Percentiles rank a stretch among this genome's conserved stretches.
These are phyloP conservation scores for Pholiota microspora DNA, from an alignment of 768 basidiomycete species.

Conservation along the genomic window DNA sequence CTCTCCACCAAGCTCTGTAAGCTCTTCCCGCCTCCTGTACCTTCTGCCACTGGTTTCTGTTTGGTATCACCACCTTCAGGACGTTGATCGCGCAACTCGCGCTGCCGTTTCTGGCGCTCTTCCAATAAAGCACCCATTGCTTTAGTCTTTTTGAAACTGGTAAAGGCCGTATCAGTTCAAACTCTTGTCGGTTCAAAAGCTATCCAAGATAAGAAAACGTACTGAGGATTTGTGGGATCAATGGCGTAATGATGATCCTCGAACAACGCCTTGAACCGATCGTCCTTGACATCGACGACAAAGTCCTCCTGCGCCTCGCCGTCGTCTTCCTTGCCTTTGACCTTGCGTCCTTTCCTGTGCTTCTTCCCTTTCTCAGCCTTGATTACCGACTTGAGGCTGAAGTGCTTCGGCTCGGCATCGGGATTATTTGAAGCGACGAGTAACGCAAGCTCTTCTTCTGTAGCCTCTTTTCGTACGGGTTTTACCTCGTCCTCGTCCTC, in stretches of 20 bases:
- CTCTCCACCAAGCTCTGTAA: conserved; percentile 77
- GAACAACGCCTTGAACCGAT: conserved; percentile 83
- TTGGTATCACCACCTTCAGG: conserved; percentile 13
- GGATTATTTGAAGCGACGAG: conserved; percentile 57
- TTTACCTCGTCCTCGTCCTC: conserved; percentile 15
- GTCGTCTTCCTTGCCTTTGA: conserved; percentile 38
- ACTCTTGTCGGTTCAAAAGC: neutral
- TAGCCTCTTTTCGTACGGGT: conserved; percentile 39
- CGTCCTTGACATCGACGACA: conserved; percentile 79
- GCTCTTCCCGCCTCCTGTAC: conserved; percentile 28
- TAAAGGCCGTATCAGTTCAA: neutral
- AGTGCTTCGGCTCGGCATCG: conserved; percentile 66
- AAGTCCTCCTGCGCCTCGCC: conserved; percentile 82
- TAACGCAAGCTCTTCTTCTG: conserved; percentile 64
- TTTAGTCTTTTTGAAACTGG: conserved; percentile 90
- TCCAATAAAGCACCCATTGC: conserved; percentile 82
- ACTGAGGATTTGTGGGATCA: conserved; percentile 96
- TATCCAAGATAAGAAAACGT: conserved; percentile 28
- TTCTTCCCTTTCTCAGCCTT: conserved; percentile 79
- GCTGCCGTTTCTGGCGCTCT: conserved; percentile 74
- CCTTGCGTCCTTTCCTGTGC: conserved; percentile 40
- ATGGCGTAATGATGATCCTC: conserved; percentile 93
- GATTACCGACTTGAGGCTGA: conserved; percentile 86
- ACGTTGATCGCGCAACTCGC: conserved; percentile 25
- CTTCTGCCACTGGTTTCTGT: conserved; percentile 7